A percentile compares a stretch with the other conserved stretches of the same genome.
These are phyloP conservation scores for Microbotryum saponariae DNA, from an alignment of 1,284 basidiomycete genomes.

Conservation along the genomic window DNA sequence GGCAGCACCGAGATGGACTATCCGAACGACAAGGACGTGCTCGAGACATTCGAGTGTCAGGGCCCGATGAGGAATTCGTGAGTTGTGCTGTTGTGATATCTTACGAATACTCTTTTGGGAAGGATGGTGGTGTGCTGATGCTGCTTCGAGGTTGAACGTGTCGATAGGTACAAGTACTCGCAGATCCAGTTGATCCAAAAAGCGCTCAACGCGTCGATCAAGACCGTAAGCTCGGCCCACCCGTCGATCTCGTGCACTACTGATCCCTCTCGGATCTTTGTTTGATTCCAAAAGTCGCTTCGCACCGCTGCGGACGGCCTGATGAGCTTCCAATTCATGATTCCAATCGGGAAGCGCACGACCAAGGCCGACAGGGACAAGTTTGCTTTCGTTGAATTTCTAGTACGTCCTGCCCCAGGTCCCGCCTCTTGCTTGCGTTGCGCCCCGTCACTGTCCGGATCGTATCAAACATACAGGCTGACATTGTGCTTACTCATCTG, in stretches of 20 bases:
- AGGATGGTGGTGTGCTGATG: not conserved
- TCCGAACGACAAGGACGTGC: conserved; percentile 76
- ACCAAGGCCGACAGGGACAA: conserved; percentile 4
- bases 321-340: conserved; percentile 75
- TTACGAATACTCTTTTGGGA: too few relatives aligned
- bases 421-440: not conserved
- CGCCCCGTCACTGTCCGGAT: not conserved
- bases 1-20: conserved; percentile 91
- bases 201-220: conserved; percentile 69
- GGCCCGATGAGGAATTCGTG: conserved; percentile 65
- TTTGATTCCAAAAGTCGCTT: conserved; percentile 47
- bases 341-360: conserved; percentile 48
- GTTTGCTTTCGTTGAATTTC: conserved; percentile 34
- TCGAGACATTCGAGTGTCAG: conserved; percentile 77
- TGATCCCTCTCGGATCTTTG: not conserved
- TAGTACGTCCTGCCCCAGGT: conserved; percentile 13
- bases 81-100: conserved; percentile 17
- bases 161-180: conserved; percentile 62
- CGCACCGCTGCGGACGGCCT: conserved; percentile 72
- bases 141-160: not conserved
- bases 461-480: not conserved
- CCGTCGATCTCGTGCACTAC: not conserved
- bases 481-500: not conserved
- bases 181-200: conserved; percentile 62
- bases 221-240: conserved; percentile 47